Percentiles rank a stretch among this genome's conserved stretches.
These are phyloP conservation scores for Tetracladium setigerum DNA, from an alignment of 495 filamentous ascomycete genomes.

Conservation along the genomic window DNA sequence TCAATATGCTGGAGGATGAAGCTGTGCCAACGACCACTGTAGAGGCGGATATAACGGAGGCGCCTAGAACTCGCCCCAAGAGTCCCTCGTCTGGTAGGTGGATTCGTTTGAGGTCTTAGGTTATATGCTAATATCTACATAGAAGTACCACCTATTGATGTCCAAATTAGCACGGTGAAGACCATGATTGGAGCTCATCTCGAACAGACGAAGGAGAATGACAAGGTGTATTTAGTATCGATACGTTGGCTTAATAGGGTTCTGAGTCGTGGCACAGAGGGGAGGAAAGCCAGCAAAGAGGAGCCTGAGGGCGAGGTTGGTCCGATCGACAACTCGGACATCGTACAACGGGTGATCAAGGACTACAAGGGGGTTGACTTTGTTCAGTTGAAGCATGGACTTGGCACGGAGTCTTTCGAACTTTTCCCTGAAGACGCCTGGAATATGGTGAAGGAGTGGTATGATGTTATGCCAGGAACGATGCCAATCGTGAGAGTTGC, in stretches of 20 bases:
- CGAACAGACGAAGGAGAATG: constrained; percentile 53
- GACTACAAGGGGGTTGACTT: constrained; percentile 44
- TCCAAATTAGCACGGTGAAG: constrained; percentile 67
- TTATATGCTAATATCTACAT: neutral
- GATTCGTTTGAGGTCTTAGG: no score
- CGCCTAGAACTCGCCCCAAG: no score
- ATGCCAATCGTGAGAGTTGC: constrained; percentile 66
- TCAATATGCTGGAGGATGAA: constrained; percentile 17
- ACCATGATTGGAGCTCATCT: constrained; percentile 49
- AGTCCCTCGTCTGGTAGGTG: no score
- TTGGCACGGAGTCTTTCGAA: constrained; percentile 63
- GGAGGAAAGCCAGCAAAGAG: constrained; percentile 46
- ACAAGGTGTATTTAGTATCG: constrained; percentile 73
- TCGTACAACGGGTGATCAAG: constrained; percentile 41
- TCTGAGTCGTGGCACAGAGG: constrained; percentile 53
- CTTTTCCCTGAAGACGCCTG: constrained; percentile 73
- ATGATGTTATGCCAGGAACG: constrained; percentile 65
- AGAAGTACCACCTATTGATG: constrained; percentile 54
- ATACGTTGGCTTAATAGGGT: constrained; percentile 71
- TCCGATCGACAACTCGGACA: constrained; percentile 81
- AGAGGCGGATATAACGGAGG: neutral
- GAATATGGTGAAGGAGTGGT: constrained; percentile 75
- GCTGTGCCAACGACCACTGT: neutral
- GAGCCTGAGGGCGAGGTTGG: constrained; percentile 62
- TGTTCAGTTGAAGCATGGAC: constrained; percentile 68